These are phyloP conservation scores for Styphnolobium japonicum DNA, from an alignment of 306 rosid species.

Conservation along the genomic window DNA sequence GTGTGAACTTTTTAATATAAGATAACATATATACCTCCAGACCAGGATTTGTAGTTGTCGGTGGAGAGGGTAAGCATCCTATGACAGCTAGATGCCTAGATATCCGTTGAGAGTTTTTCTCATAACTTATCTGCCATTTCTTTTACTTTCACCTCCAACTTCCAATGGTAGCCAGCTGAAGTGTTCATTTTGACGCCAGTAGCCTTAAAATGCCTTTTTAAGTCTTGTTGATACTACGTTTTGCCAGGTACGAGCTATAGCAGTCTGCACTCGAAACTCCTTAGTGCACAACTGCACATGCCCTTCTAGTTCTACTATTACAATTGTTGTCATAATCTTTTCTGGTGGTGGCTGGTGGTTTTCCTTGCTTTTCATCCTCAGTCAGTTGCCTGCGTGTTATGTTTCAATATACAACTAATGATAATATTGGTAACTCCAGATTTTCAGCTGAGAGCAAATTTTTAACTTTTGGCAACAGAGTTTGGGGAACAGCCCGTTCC, in stretches of 20 bases:
- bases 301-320: background rate
- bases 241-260: slow-evolving; percentile 17
- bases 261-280: background rate
- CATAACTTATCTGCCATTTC: slow-evolving; percentile 9
- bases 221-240: slow-evolving; percentile 26
- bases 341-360: background rate
- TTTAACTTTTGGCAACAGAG: background rate
- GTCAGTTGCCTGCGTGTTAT: background rate
- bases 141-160: slow-evolving; percentile 30
- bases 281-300: background rate
- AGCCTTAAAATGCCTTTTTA: background rate
- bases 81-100: too few relatives aligned
- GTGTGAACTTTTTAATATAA: background rate
- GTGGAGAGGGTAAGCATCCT: slow-evolving; percentile 44
- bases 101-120: slow-evolving; percentile 22
- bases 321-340: background rate
- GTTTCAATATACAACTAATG: background rate
- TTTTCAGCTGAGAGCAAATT: background rate
- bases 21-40: background rate
- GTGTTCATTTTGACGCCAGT: background rate
- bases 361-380: slow-evolving; percentile 4
- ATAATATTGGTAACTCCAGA: background rate
- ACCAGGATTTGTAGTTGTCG: slow-evolving; percentile 32
- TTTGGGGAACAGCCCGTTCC: background rate
- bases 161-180: slow-evolving; percentile 7